Evolutionary conservation across 2,329 filamentous ascomycete genomes (phyloP), one percentile per base, ranked within the genome.

Genomic region (Dothistroma septosporum): DNA sequence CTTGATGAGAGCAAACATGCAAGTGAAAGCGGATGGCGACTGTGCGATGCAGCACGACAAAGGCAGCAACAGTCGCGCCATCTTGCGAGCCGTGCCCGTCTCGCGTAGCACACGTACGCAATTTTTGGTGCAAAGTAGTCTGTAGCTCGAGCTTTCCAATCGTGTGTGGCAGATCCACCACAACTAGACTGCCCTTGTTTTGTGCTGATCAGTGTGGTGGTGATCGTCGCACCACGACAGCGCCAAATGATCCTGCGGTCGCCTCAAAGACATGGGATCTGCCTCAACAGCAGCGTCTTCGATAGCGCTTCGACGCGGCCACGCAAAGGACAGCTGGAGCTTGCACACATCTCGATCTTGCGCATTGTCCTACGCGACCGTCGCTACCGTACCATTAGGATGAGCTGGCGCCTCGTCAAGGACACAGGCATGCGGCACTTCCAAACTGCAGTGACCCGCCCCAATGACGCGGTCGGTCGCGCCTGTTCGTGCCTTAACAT

Each of bases 41-140:
- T n/a, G 32, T 47, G 59, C 46, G 33, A 12, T 52, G 55, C 53
- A 32, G 53, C 52, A 55, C 50, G 57, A 59, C 52, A 55, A 61
- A 57, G 59, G 37, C 37, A 37, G 52, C 37, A 55, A 58, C 28
- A 57, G 35, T 50, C 58, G 33, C 53, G 53, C 60, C 63, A 59
- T 47, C 21, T 21, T 41, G 59, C 41, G 61, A 65, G 61, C 61
- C 48, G 58, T 63, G 64, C 59, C 48, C 41, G 14, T 49, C 21
- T 11, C 14, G 19, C 53, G 59, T 63, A 59, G 61, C 60, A 61
- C 56, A 60, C 57, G 56, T 49, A 58, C 61, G 60, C 64, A 62
- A 64, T 59, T 33, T 33, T 50, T 61, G 44, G 57, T 59, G 56
- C 57, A 19, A 46, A 32, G 44, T 60, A 46, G 54, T 56, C 52